These are phyloP conservation scores for Ascoidea rubescens DNA, from an alignment of 805 yeast genomes.

Conservation along the genomic window DNA sequence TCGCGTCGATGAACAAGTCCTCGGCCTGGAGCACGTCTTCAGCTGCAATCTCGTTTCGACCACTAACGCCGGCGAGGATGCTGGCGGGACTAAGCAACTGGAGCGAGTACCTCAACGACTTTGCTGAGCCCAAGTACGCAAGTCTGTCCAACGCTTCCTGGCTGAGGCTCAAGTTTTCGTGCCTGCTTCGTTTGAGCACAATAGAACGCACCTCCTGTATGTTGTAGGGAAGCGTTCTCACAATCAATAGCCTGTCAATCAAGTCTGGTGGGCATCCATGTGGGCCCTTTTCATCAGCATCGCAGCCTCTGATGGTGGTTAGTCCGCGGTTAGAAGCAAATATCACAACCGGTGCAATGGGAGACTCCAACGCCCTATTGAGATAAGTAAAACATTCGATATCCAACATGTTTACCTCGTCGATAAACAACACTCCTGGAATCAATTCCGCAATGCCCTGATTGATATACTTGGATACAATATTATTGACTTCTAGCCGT, in stretches of 20 bases:
- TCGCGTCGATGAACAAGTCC: slow-evolving; percentile 71
- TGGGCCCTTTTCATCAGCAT: slow-evolving; percentile 57
- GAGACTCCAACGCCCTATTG: slow-evolving; percentile 84
- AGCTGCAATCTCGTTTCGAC: slow-evolving; percentile 52
- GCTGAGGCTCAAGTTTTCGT: slow-evolving; percentile 57
- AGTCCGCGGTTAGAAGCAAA: slow-evolving; percentile 93
- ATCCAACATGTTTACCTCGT: slow-evolving; percentile 97
- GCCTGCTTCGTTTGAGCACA: slow-evolving; percentile 65
- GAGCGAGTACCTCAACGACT: slow-evolving; percentile 82
- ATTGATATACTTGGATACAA: slow-evolving; percentile 89
- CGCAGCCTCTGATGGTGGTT: slow-evolving; percentile 80
- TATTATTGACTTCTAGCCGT: slow-evolving; percentile 87
- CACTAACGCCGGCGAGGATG: slow-evolving; percentile 59
- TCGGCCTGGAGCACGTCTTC: slow-evolving; percentile 78
- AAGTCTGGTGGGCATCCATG: slow-evolving; percentile 97
- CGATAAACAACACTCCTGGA: slow-evolving; percentile 96
- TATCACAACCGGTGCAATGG: slow-evolving; percentile 88
- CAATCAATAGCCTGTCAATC: slow-evolving; percentile 80
- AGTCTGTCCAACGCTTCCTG: slow-evolving; percentile 62
- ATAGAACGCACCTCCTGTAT: slow-evolving; percentile 73
- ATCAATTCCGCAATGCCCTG: slow-evolving; percentile 96
- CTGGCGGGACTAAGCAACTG: slow-evolving; percentile 88
- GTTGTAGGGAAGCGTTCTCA: slow-evolving; percentile 81
- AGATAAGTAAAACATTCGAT: slow-evolving; percentile 92
- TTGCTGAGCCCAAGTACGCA: slow-evolving; percentile 58